Percentiles rank a stretch among this genome's conserved stretches.
Conservation (phyloP, 371 early-diverging fungal species). For the Dinochytrium kinnereticum region DNA sequence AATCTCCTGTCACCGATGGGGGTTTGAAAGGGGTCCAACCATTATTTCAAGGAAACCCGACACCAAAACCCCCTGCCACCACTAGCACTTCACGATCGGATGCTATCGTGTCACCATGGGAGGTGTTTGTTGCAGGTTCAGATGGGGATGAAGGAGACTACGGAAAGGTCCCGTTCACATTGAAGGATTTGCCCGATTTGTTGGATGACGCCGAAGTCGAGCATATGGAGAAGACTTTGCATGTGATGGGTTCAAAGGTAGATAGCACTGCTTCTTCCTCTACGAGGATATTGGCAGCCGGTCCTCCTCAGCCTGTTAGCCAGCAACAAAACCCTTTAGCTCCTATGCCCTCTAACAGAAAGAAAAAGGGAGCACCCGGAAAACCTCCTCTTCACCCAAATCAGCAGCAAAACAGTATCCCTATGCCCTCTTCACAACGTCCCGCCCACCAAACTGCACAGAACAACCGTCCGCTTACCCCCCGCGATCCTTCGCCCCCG, state of each 20-base stretch:
- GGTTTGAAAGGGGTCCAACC: background rate
- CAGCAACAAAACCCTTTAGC: background rate
- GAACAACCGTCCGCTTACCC: background rate
- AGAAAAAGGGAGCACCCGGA: slow-evolving; percentile 20
- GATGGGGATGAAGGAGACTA: background rate
- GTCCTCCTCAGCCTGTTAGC: background rate
- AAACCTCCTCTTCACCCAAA: background rate
- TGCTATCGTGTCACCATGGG: background rate
- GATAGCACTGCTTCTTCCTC: background rate
- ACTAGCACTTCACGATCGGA: background rate
- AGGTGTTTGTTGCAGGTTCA: background rate
- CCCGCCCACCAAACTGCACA: background rate
- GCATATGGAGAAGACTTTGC: background rate
- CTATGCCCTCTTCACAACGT: slow-evolving; percentile 9
- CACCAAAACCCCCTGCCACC: background rate
- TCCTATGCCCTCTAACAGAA: slow-evolving; percentile 17
- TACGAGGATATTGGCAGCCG: slow-evolving; percentile 13
- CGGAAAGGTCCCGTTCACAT: background rate
- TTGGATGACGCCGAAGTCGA: slow-evolving; percentile 33
- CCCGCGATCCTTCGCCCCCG: background rate
- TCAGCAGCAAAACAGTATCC: background rate
- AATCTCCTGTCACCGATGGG: background rate
- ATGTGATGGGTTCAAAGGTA: background rate
- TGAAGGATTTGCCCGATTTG: slow-evolving; percentile 20
- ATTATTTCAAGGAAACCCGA: background rate